These are phyloP conservation scores for Paramecium octaurelia DNA, from an alignment of 73 alveolate genomes.

Conservation along the genomic window DNA sequence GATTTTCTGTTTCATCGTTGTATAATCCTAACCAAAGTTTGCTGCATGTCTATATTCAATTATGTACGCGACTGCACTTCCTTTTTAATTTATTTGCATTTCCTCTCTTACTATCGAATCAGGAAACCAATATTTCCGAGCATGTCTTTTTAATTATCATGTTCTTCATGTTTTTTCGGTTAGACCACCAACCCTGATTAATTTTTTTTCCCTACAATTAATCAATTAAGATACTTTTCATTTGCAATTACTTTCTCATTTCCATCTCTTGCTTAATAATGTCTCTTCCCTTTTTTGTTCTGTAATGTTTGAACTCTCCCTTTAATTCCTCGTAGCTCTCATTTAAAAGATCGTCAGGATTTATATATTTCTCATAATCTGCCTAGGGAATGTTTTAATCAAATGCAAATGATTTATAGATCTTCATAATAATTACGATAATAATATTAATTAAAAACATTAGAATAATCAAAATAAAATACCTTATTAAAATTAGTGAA, in stretches of 20 bases:
- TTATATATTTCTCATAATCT: background rate
- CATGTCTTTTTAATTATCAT: background rate
- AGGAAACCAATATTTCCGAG: background rate
- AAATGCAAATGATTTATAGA: background rate
- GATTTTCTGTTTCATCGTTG: background rate
- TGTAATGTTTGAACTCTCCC: background rate
- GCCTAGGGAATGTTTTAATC: background rate
- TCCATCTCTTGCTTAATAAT: background rate
- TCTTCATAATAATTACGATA: background rate
- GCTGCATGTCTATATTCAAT: background rate
- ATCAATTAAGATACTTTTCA: background rate
- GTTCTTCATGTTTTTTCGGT: background rate
- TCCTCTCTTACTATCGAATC: background rate
- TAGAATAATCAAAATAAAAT: too few species aligned
- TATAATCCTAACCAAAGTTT: background rate
- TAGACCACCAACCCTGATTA: background rate
- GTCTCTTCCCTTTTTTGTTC: background rate
- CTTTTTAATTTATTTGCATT: background rate
- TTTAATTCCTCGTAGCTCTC: background rate
- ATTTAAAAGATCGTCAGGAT: conserved; percentile 11
- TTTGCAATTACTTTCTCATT: background rate
- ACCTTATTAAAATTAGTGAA: too few species aligned
- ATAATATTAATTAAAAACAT: background rate
- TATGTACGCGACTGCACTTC: conserved; percentile 11
- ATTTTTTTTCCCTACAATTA: background rate